A percentile compares a stretch with the other conserved stretches of the same genome.
Evolutionary conservation across 2,329 filamentous ascomycete species (phyloP).

Genomic region (Trichoderma sp.): DNA sequence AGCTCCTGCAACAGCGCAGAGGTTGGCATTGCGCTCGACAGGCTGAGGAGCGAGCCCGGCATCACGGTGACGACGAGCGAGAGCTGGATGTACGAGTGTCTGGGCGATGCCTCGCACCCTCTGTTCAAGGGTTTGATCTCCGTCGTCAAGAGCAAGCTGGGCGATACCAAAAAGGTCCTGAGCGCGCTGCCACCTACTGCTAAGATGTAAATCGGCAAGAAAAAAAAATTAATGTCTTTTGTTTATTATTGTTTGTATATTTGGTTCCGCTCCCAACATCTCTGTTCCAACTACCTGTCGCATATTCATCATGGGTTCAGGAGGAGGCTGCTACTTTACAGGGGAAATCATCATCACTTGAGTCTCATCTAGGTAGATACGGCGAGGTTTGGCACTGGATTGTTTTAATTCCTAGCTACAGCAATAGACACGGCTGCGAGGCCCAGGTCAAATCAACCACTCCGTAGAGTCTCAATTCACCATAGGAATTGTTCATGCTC

Average conservation of each 20-base stretch:
- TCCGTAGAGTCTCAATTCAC: background rate
- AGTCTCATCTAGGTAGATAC: background rate
- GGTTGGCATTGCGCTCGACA: constrained; percentile 70
- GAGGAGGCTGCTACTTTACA: background rate
- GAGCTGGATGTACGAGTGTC: constrained; percentile 82
- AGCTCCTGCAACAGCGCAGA: constrained; percentile 83
- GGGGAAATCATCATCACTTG: background rate
- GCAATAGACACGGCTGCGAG: background rate
- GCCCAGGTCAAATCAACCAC: background rate
- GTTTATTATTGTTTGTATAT: background rate
- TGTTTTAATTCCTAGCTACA: constrained; percentile 9
- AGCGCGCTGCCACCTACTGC: constrained; percentile 57
- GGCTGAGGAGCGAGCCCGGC: constrained; percentile 68
- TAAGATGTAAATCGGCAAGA: constrained; percentile 46
- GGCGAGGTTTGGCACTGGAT: background rate
- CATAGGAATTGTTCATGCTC: background rate
- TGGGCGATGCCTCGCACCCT: constrained; percentile 73
- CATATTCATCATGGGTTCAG: background rate
- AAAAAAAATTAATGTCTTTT: background rate
- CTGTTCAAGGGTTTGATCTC: constrained; percentile 72
- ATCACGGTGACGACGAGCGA: constrained; percentile 82
- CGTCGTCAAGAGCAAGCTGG: constrained; percentile 73
- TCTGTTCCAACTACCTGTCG: background rate
- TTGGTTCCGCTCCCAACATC: background rate
- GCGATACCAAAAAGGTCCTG: constrained; percentile 67